Evolutionary conservation across 345 rosid genomes (phyloP).

Genomic region (Physaria fendleri): DNA sequence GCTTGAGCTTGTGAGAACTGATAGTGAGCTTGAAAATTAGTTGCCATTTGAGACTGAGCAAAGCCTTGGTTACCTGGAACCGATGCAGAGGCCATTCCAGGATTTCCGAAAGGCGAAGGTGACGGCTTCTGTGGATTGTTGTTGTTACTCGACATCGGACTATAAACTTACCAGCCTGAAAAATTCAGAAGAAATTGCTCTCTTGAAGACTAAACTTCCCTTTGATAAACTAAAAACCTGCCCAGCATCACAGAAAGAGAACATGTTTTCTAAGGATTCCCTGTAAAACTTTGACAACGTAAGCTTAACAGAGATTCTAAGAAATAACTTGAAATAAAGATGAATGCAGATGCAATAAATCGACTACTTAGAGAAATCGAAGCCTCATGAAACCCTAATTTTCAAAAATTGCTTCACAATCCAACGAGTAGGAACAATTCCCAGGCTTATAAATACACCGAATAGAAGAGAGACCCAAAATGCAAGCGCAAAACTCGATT

Average conservation of each 20-base stretch:
- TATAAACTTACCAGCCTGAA: slow-evolving; percentile 7
- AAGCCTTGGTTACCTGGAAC: too few relatives aligned
- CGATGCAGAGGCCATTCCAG: not conserved
- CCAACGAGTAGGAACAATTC: not conserved
- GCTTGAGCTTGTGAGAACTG: not conserved
- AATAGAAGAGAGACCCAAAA: not conserved
- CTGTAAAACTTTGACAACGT: not conserved
- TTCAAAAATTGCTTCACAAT: not conserved
- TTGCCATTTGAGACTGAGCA: not conserved
- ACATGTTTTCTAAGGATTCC: too few relatives aligned
- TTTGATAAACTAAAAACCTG: too few relatives aligned
- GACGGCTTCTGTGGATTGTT: not conserved
- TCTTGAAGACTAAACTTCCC: not conserved
- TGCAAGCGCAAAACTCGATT: not conserved
- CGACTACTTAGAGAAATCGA: not conserved
- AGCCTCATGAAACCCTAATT: slow-evolving; percentile 22
- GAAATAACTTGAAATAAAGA: not conserved
- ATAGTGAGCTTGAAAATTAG: not conserved
- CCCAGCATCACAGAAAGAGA: too few relatives aligned
- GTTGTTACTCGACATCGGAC: slow-evolving; percentile 36
- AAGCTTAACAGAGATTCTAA: not conserved
- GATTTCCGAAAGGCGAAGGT: not conserved
- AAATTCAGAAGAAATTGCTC: not conserved
- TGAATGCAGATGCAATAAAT: slow-evolving; percentile 1
- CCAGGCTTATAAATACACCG: not conserved